Evolutionary conservation across 2,329 filamentous ascomycete genomes (phyloP), one percentile per base, ranked within the genome.

Genomic region (Penicillium sp.): DNA sequence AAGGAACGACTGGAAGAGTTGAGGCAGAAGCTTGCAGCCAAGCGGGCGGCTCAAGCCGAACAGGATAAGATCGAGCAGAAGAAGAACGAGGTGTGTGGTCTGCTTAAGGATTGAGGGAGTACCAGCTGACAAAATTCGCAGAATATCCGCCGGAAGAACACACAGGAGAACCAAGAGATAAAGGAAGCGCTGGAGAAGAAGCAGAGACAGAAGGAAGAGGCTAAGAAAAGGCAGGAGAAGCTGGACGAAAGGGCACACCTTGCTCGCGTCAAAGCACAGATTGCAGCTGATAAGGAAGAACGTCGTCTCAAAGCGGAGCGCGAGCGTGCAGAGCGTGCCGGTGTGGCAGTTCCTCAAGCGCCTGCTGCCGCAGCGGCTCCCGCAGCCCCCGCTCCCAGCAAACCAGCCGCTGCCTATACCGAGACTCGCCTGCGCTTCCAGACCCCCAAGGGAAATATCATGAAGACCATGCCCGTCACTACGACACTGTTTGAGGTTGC

Each of bases 401-500:
- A 89, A 68, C 83, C 88, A 7, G 85, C 88, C 52, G 85, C 86
- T 4, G 86, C 88, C 54, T 91, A 95, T 73, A 91, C 83, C 19
- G 92, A 96, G 73, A 87, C 92, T 13, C 85, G 95, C 31, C 78
- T 99, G 61, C 84, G 93, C 60, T 79, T 99, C 41, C 92, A 96
- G 76, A 93, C 89, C 0, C 74, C 86, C 1, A 81, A 79, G 18
- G 91, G 92, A 14, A 93, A 90, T 61, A 80, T 97, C 55, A 87
- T 89, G 78, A 98, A 96, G 83, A 94, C 90, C 0, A 87, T 96
- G 64, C 88, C 92, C 0, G 92, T 91, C 6, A 91, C 96, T 59
- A 96, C 92, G 3, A 98, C 95, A 0, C 79, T 99, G 11, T 96
- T 96, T 69, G 94, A 99, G 78, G 88, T 99, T 52, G 92, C 91